phyloP scores from a whole-genome alignment of 2,329 filamentous ascomycete species.

The Gremmenia infestans region DNA sequence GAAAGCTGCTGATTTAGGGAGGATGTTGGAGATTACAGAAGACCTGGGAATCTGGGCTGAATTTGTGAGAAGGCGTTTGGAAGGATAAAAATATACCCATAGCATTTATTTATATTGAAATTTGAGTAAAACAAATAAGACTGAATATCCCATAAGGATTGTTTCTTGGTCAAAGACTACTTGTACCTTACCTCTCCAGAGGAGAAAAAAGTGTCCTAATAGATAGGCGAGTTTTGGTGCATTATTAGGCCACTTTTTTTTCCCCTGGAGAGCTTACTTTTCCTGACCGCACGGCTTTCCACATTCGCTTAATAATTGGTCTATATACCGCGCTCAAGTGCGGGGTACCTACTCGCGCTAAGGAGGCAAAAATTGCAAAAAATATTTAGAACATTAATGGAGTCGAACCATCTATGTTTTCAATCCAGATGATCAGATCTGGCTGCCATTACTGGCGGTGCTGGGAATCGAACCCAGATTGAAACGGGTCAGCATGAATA shows the following conservation, averaged over 20 bases:
- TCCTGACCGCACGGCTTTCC: too few relatives aligned
- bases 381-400: conserved; percentile 14
- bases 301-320: background rate
- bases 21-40: conserved; percentile 41
- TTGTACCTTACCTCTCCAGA: too few relatives aligned
- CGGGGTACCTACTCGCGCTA: background rate
- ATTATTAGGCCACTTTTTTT: too few relatives aligned
- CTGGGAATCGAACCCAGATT: conserved; percentile 35
- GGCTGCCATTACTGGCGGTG: conserved; percentile 23
- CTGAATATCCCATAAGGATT: too few relatives aligned
- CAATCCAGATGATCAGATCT: conserved; percentile 17
- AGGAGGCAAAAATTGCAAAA: conserved; percentile 14
- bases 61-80: conserved; percentile 37
- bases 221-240: too few relatives aligned
- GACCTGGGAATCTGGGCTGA: conserved; percentile 48
- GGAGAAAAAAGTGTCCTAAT: too few relatives aligned
- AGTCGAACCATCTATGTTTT: conserved; percentile 25
- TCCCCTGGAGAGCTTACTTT: too few relatives aligned
- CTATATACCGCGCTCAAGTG: background rate
- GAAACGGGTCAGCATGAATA: conserved; percentile 26
- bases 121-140: too few relatives aligned
- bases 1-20: conserved; percentile 34
- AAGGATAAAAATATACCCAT: background rate
- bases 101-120: background rate
- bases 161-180: too few relatives aligned